Conservation (phyloP, 306 rosid genomes). For the Betula pendula region DNA sequence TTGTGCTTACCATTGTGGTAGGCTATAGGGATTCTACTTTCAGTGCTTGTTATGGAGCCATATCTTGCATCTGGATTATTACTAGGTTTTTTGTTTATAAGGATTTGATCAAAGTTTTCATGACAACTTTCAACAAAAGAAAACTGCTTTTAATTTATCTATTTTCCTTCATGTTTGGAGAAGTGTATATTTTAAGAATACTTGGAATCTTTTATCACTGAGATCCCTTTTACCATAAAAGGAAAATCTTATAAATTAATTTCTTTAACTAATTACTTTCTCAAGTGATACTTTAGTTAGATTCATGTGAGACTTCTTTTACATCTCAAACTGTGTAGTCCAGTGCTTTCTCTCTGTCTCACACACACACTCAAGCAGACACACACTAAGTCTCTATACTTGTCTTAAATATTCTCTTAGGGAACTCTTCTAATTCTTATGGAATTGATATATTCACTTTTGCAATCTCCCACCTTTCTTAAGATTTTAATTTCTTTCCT, state of each 20-base stretch:
- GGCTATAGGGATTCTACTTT: conserved; percentile 8
- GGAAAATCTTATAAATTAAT: neutral
- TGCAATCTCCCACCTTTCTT: neutral
- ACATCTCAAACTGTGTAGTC: neutral
- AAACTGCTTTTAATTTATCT: neutral
- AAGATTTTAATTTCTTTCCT: neutral
- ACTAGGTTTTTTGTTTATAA: neutral
- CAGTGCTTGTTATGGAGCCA: conserved; percentile 8
- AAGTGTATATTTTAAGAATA: neutral
- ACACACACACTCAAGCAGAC: no score
- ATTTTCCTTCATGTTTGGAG: neutral
- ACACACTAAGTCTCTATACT: neutral
- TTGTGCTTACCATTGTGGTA: conserved; percentile 12
- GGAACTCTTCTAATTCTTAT: neutral
- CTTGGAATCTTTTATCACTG: neutral
- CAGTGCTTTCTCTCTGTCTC: neutral
- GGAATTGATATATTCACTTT: neutral
- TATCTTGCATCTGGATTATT: conserved; percentile 7
- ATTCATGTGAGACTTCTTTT: neutral
- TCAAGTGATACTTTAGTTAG: neutral
- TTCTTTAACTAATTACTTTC: neutral
- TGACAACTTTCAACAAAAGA: neutral
- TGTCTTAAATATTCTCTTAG: neutral
- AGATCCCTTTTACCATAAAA: neutral
- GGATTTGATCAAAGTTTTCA: neutral